These are phyloP conservation scores for Amaranthus palmeri DNA, from an alignment of 148 eudicot genomes.

Conservation along the genomic window DNA sequence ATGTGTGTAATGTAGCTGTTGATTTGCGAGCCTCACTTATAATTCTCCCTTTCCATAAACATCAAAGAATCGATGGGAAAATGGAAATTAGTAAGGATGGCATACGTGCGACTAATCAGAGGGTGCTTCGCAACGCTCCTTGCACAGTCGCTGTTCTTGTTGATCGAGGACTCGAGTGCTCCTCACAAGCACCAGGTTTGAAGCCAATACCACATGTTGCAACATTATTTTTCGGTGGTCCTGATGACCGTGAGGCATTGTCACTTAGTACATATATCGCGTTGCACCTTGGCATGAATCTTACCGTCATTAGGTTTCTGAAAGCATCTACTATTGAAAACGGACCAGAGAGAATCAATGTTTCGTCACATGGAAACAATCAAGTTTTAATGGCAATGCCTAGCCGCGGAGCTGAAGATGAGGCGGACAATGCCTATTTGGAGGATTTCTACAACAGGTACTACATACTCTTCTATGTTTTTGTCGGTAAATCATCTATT, in stretches of 20 bases:
- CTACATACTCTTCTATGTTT: too few relatives aligned
- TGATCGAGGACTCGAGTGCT: slow-evolving; percentile 61
- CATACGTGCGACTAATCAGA: slow-evolving; percentile 67
- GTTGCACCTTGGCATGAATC: slow-evolving; percentile 54
- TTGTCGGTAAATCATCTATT: too few relatives aligned
- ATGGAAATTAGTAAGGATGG: slow-evolving; percentile 81
- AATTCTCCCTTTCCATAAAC: slow-evolving; percentile 84
- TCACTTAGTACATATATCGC: slow-evolving; percentile 70
- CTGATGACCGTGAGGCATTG: slow-evolving; percentile 90
- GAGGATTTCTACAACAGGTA: slow-evolving; percentile 75
- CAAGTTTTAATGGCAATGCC: slow-evolving; percentile 72
- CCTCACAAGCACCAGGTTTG: slow-evolving; percentile 19
- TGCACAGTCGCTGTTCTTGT: slow-evolving; percentile 79
- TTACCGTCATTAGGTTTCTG: slow-evolving; percentile 68
- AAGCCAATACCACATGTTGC: slow-evolving; percentile 64
- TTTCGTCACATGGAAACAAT: slow-evolving; percentile 48
- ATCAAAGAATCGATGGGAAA: slow-evolving; percentile 84
- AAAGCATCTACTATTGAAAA: slow-evolving; percentile 29
- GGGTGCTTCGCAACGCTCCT: slow-evolving; percentile 74
- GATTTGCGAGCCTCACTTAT: slow-evolving; percentile 70
- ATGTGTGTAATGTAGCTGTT: slow-evolving; percentile 60
- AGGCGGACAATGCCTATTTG: slow-evolving; percentile 55
- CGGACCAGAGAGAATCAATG: slow-evolving; percentile 36
- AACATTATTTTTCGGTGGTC: slow-evolving; percentile 80
- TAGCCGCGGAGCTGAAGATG: slow-evolving; percentile 49